Percentiles rank a stretch among this genome's conserved stretches.
Evolutionary conservation across 257 asterid genomes (phyloP).

Genomic region (Voacanga thouarsii): DNA sequence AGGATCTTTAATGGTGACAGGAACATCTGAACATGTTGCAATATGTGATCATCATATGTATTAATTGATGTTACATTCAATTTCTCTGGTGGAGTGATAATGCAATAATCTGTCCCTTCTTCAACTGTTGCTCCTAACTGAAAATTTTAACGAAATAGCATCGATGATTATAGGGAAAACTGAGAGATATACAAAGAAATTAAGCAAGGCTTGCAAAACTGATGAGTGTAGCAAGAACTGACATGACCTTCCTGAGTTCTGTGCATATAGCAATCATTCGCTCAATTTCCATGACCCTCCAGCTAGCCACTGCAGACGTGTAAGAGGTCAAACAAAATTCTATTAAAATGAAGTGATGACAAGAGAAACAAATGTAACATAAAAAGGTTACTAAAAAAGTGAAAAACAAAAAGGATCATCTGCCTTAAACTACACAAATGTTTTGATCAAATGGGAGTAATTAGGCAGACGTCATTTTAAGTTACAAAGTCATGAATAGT

Average conservation of each 20-base stretch:
- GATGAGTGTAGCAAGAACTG: conserved; percentile 2
- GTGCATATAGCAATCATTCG: too few species aligned
- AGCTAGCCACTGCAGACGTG: too few species aligned
- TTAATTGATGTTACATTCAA: conserved; percentile 73
- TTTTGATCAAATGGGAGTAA: neutral
- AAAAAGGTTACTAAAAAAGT: neutral
- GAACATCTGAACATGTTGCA: conserved; percentile 92
- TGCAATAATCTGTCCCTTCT: conserved; percentile 91
- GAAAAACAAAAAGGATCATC: neutral
- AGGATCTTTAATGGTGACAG: conserved; percentile 85
- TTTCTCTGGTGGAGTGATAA: too few species aligned
- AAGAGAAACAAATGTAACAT: conserved; percentile 19
- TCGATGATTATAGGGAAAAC: neutral
- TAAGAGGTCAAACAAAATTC: too few species aligned
- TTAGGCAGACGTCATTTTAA: neutral
- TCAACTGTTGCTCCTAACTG: conserved; percentile 96
- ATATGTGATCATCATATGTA: conserved; percentile 89
- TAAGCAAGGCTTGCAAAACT: conserved; percentile 5
- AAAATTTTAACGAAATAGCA: conserved; percentile 13
- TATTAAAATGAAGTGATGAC: too few species aligned
- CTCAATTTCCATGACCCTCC: too few species aligned
- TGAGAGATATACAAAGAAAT: neutral
- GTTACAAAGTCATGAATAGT: neutral
- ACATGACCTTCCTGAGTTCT: too few species aligned
- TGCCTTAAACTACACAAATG: neutral